Evolutionary conservation across 306 rosid species (phyloP).

Genomic region (Echinosophora koreensis): DNA sequence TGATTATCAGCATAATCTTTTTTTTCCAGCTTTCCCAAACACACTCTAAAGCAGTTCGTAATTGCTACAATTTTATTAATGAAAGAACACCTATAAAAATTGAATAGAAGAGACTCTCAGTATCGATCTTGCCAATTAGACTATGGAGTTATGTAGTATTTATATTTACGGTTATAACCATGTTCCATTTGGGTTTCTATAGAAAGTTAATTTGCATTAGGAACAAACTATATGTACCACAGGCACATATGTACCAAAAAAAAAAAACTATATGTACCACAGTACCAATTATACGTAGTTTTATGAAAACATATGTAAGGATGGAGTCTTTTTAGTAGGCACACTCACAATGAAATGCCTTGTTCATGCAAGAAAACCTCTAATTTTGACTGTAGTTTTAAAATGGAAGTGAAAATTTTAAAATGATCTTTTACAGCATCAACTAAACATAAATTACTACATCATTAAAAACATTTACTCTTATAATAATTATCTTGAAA

Average conservation of each 20-base stretch:
- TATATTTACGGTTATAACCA: not conserved
- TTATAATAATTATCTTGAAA: too few relatives aligned
- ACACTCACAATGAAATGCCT: not conserved
- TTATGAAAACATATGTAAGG: not conserved
- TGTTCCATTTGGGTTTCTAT: not conserved
- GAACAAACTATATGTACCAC: not conserved
- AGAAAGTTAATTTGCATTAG: not conserved
- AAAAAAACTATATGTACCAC: not conserved
- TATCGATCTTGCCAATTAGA: not conserved
- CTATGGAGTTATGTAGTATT: not conserved
- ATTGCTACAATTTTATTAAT: not conserved
- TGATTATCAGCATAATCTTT: too few relatives aligned
- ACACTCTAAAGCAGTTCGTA: not conserved
- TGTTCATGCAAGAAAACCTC: not conserved
- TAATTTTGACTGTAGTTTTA: not conserved
- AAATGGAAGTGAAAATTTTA: not conserved
- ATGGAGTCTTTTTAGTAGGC: not conserved
- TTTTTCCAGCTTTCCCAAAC: too few relatives aligned
- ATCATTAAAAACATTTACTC: too few relatives aligned
- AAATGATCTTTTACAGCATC: not conserved
- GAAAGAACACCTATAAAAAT: not conserved
- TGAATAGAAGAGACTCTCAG: not conserved
- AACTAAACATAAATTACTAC: too few relatives aligned
- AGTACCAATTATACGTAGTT: not conserved
- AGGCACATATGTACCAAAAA: too few relatives aligned